A percentile compares a stretch with the other conserved stretches of the same genome.
These are phyloP conservation scores for Phoenix dactylifera DNA, from an alignment of 176 grass and related monocot genomes.

Conservation along the genomic window DNA sequence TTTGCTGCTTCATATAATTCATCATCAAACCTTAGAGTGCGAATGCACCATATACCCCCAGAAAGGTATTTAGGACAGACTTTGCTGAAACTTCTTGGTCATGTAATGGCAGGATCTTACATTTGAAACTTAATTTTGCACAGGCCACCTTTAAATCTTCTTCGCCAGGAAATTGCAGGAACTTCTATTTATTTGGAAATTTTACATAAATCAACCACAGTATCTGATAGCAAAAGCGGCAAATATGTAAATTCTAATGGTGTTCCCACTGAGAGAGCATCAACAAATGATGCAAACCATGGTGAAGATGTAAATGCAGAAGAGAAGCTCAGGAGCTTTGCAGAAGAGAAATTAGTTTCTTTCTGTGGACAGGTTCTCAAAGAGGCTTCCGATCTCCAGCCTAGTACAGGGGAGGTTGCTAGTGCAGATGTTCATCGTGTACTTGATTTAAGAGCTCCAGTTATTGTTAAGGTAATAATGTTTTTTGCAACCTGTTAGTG, in stretches of 20 bases:
- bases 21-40: slow-evolving; percentile 75
- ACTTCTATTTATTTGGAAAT: slow-evolving; percentile 94
- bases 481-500: slow-evolving; percentile 3
- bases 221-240: slow-evolving; percentile 4
- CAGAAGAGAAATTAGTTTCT: slow-evolving; percentile 86
- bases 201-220: slow-evolving; percentile 80
- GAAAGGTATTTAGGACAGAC: slow-evolving; percentile 49
- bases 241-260: slow-evolving; percentile 2
- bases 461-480: slow-evolving; percentile 84
- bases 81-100: slow-evolving; percentile 4
- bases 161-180: slow-evolving; percentile 93
- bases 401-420: slow-evolving; percentile 49
- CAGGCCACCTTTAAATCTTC: slow-evolving; percentile 90
- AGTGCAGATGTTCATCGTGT: slow-evolving; percentile 78
- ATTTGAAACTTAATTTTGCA: slow-evolving; percentile 28
- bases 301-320: slow-evolving; percentile 25
- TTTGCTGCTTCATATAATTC: slow-evolving; percentile 98
- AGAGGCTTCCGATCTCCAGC: slow-evolving; percentile 91
- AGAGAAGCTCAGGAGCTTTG: slow-evolving; percentile 63
- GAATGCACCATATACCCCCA: slow-evolving; percentile 83
- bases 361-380: slow-evolving; percentile 90
- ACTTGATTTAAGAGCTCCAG: slow-evolving; percentile 75
- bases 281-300: slow-evolving; percentile 7
- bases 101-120: slow-evolving; percentile 13
- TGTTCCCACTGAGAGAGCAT: background rate